Base-by-base conservation (phyloP, 2,329 filamentous ascomycete species). In the Talaromyces sp. region DNA sequence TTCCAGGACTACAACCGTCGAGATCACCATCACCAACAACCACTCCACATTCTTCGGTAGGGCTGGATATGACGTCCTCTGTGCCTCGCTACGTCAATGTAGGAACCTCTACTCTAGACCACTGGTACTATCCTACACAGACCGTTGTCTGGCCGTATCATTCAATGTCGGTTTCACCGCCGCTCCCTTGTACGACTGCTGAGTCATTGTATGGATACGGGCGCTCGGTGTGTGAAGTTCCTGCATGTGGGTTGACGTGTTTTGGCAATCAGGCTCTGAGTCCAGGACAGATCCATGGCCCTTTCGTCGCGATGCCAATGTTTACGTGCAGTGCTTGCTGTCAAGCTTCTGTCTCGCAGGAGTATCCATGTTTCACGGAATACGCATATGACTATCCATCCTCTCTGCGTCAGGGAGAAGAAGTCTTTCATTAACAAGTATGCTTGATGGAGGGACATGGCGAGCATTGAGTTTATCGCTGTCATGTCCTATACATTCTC, bases 111-210 rank as follows among this genome's bases (percentile, higher is more conserved):
- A 21, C 50, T 7, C 4, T 1, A 3, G 31, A 35, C 28, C 16
- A 35, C 18, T 54, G 50, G 31, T 35, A 35, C 31, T 37, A 54
- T 11, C n/a, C n/a, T 35, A 1, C 18, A 23, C 50, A 54, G 50
- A 21, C 28, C 11, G 5, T 14, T 16, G 1, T 12, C 11, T 11
- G 7, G 5, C 28, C 28, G 5, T 2, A 18, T 52, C 46, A n/a
- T 11, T 25, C 21, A 9, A 35, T 18, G 14, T 18, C 31, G 11
- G 11, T 33, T 16, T 21, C 33, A 52, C 44, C 58, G 4, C 56
- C 56, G 25, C 56, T 18, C 4, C 58, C 58, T 14, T 60, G 52
- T 40, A 60, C 58, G n/a, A 60, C 33, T 5, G 16, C 23, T 31
- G 58, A 40, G 21, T 31, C 31, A 25, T 25, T 28, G 16, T 52